Evolutionary conservation across 2,329 filamentous ascomycete genomes (phyloP).

Genomic region (Xylariaceae sp.): DNA sequence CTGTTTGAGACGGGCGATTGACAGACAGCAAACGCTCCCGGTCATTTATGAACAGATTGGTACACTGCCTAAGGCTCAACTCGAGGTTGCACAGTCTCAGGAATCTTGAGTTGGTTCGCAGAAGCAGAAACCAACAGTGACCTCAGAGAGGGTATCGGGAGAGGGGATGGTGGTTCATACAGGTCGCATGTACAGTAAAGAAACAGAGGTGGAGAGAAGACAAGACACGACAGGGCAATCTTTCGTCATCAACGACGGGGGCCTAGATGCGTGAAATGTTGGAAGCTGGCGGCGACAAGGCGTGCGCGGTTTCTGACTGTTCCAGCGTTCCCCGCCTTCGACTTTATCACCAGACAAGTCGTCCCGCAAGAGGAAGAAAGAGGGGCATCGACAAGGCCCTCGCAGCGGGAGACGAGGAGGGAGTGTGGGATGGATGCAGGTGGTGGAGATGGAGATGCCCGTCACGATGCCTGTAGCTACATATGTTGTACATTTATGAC

Average conservation of each 20-base stretch:
- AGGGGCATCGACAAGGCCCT: not conserved
- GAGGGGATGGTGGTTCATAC: no score
- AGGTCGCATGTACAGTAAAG: no score
- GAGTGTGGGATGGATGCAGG: not conserved
- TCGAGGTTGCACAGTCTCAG: no score
- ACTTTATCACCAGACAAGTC: conserved; percentile 1
- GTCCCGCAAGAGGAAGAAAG: not conserved
- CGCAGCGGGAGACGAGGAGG: not conserved
- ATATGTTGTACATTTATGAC: not conserved
- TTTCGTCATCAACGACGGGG: not conserved
- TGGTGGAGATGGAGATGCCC: not conserved
- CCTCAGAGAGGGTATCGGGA: no score
- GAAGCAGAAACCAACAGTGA: no score
- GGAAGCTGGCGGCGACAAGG: not conserved
- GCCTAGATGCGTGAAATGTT: not conserved
- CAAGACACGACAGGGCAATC: not conserved
- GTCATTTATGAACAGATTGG: no score
- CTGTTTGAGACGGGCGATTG: not conserved
- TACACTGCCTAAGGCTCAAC: no score
- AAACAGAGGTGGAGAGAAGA: no score
- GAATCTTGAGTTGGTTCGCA: no score
- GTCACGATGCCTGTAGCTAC: not conserved
- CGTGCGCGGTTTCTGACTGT: conserved; percentile 3
- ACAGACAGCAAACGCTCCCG: not conserved
- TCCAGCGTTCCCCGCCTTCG: conserved; percentile 3